These are phyloP conservation scores for Metschnikowia koreensis DNA, from an alignment of 805 yeast species.

Conservation along the genomic window DNA sequence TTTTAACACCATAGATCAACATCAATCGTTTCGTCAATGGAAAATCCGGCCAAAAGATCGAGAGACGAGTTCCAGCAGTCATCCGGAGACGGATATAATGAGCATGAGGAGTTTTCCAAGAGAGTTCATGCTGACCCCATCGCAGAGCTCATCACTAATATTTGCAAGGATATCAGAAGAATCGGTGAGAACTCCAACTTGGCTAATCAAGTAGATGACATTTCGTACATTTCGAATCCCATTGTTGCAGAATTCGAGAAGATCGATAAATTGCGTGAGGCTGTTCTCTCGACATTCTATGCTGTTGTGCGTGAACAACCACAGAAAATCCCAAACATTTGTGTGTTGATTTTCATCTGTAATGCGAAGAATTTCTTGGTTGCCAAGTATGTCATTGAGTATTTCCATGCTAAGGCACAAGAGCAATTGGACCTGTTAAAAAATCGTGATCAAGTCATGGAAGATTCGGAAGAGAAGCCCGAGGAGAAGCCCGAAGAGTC, in stretches of 20 bases:
- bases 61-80: slow-evolving; percentile 25
- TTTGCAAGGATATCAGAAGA: slow-evolving; percentile 44
- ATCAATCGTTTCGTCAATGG: slow-evolving; percentile 11
- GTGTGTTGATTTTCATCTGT: slow-evolving; percentile 64
- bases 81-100: slow-evolving; percentile 12
- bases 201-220: slow-evolving; percentile 43
- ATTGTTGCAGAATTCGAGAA: slow-evolving; percentile 63
- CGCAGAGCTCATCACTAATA: slow-evolving; percentile 40
- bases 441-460: slow-evolving; percentile 11
- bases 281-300: slow-evolving; percentile 59
- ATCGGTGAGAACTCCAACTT: slow-evolving; percentile 44
- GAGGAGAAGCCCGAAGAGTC: slow-evolving; percentile 6
- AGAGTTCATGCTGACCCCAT: slow-evolving; percentile 42
- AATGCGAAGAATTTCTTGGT: slow-evolving; percentile 62
- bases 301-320: slow-evolving; percentile 87
- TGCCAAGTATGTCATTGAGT: slow-evolving; percentile 69
- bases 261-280: slow-evolving; percentile 56
- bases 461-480: slow-evolving; percentile 7
- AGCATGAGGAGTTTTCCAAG: slow-evolving; percentile 25
- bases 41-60: slow-evolving; percentile 18
- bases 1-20: background rate
- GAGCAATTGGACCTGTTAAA: slow-evolving; percentile 43
- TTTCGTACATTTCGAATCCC: slow-evolving; percentile 66
- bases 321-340: slow-evolving; percentile 74
- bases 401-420: slow-evolving; percentile 63